phyloP scores from a whole-genome alignment of 768 basidiomycete species.

The Phaeolepiota aurea region DNA sequence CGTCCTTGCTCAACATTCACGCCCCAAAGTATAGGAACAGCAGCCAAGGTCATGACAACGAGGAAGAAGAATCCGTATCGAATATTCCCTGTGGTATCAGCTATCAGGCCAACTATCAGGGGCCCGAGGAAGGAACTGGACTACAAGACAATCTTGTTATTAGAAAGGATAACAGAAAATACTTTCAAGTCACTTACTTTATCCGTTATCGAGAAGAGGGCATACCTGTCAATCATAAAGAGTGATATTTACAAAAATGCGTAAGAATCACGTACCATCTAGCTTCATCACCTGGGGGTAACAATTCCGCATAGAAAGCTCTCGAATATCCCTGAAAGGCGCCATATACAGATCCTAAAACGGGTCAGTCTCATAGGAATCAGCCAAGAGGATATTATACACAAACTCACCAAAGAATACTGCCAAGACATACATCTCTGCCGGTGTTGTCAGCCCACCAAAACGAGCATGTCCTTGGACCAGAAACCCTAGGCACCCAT shows the following conservation, averaged over 20 bases:
- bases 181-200: slow-evolving; percentile 43
- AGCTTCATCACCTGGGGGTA: slow-evolving; percentile 85
- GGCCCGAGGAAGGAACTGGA: slow-evolving; percentile 92
- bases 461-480: slow-evolving; percentile 42
- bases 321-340: slow-evolving; percentile 89
- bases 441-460: slow-evolving; percentile 69
- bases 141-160: slow-evolving; percentile 27
- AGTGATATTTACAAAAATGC: slow-evolving; percentile 70
- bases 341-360: slow-evolving; percentile 64
- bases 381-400: neutral
- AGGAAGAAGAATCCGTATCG: slow-evolving; percentile 89
- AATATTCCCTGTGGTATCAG: slow-evolving; percentile 86
- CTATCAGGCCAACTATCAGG: slow-evolving; percentile 77
- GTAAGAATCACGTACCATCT: slow-evolving; percentile 85
- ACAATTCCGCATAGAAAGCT: slow-evolving; percentile 78
- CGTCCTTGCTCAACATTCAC: slow-evolving; percentile 68
- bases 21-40: slow-evolving; percentile 64
- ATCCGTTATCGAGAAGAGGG: slow-evolving; percentile 85
- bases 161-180: slow-evolving; percentile 1
- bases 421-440: slow-evolving; percentile 81
- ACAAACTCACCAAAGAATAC: slow-evolving; percentile 64
- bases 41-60: slow-evolving; percentile 69
- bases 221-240: slow-evolving; percentile 33
- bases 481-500: slow-evolving; percentile 79
- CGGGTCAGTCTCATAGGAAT: too few relatives aligned